Evolutionary conservation across 1,284 basidiomycete species (phyloP).

Genomic region (Pseudozyma sp.): DNA sequence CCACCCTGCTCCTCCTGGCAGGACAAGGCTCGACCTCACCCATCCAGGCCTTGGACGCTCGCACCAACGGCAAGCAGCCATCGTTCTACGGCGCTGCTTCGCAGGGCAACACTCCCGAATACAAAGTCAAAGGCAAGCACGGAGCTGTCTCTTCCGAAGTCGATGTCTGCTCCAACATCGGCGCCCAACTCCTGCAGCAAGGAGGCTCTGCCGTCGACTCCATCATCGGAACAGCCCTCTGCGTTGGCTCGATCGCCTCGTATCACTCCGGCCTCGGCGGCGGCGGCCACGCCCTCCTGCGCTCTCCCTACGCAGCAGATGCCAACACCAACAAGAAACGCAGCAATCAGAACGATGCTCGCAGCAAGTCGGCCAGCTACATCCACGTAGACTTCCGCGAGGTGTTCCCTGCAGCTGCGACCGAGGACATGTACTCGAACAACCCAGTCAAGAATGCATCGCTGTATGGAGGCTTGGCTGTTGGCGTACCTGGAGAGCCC

Average conservation of each 20-base stretch:
- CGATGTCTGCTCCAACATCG: constrained; percentile 70
- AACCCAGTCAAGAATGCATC: constrained; percentile 40
- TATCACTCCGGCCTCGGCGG: constrained; percentile 71
- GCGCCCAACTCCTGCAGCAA: constrained; percentile 67
- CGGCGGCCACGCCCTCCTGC: constrained; percentile 62
- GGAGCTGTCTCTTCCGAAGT: constrained; percentile 66
- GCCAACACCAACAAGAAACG: constrained; percentile 26
- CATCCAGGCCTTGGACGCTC: constrained; percentile 11
- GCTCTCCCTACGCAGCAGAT: constrained; percentile 25
- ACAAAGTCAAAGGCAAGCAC: constrained; percentile 42
- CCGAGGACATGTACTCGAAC: constrained; percentile 67
- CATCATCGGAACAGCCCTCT: constrained; percentile 65
- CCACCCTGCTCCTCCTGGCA: constrained; percentile 5
- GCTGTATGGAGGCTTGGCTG: constrained; percentile 61
- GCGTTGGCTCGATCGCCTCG: constrained; percentile 69
- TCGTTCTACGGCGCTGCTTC: constrained; percentile 51
- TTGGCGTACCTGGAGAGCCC: constrained; percentile 68
- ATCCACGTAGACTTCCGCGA: constrained; percentile 71
- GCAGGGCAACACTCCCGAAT: constrained; percentile 52
- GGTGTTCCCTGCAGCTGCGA: constrained; percentile 68
- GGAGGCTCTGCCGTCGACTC: constrained; percentile 70
- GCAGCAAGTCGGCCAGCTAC: constrained; percentile 57
- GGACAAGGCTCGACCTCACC: constrained; percentile 7
- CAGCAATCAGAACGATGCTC: constrained; percentile 22
- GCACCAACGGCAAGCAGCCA: constrained; percentile 21